Conservation (phyloP, 208 protist genomes). For the Trichomonas vaginalis region DNA sequence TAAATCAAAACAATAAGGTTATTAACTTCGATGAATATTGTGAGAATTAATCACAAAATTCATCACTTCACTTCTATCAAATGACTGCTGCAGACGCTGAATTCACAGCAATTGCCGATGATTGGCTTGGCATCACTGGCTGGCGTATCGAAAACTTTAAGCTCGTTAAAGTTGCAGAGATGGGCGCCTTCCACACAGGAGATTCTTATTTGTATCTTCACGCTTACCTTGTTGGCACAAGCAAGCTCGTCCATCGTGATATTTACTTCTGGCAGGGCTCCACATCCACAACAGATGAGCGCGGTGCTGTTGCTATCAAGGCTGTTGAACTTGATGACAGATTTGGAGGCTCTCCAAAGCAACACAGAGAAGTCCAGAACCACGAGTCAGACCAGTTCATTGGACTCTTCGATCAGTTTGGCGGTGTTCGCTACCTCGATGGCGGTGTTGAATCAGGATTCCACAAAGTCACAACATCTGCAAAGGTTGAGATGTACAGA, state of each 20-base stretch:
- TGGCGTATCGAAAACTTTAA: conserved; percentile 32
- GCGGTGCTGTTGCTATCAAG: conserved; percentile 37
- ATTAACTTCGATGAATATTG: too few species aligned
- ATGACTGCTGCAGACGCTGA: not conserved
- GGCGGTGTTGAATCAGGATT: not conserved
- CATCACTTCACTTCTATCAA: not conserved
- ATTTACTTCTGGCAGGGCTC: conserved; percentile 35
- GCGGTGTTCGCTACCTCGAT: not conserved
- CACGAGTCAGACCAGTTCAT: conserved; percentile 25
- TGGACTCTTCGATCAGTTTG: conserved; percentile 14
- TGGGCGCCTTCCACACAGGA: conserved; percentile 24
- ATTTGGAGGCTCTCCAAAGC: conserved; percentile 31
- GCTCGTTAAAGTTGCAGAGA: not conserved
- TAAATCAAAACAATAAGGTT: too few species aligned
- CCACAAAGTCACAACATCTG: not conserved
- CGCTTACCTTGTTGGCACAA: not conserved
- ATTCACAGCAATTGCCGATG: not conserved
- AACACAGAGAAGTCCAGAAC: conserved; percentile 38
- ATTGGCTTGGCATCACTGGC: not conserved
- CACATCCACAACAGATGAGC: conserved; percentile 33
- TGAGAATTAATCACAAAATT: too few species aligned
- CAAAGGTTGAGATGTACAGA: not conserved
- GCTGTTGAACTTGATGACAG: conserved; percentile 42
- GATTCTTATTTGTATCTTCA: conserved; percentile 29
- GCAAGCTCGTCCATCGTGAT: not conserved